Conservation (phyloP, 2,329 filamentous ascomycete species). For the Talaromyces sp. region DNA sequence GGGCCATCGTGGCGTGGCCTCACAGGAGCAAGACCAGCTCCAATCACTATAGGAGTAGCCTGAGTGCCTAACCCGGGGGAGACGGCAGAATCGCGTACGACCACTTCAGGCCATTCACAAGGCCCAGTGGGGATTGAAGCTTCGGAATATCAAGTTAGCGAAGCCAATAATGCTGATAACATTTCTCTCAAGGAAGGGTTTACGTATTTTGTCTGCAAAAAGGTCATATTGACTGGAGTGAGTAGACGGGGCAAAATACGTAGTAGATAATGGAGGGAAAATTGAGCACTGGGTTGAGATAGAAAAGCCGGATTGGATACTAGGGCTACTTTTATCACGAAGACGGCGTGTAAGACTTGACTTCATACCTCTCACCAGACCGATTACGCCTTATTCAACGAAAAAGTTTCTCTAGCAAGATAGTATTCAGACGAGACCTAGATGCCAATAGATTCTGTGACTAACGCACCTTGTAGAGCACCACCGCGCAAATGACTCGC, state of each 20-base stretch:
- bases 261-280: not conserved
- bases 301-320: not conserved
- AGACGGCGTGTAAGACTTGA: constrained; percentile 6
- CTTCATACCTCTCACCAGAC: constrained; percentile 12
- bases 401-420: not conserved
- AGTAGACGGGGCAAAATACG: constrained; percentile 4
- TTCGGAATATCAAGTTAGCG: constrained; percentile 7
- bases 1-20: no score
- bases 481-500: constrained; percentile 6
- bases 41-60: constrained; percentile 14
- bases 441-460: constrained; percentile 10
- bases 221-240: not conserved
- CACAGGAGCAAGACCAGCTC: constrained; percentile 14
- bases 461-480: constrained; percentile 5
- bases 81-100: constrained; percentile 7
- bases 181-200: constrained; percentile 1
- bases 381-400: constrained; percentile 7
- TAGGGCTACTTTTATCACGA: not conserved
- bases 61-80: constrained; percentile 7
- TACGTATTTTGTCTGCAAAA: constrained; percentile 3
- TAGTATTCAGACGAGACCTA: constrained; percentile 7
- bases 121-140: constrained; percentile 2
- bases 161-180: constrained; percentile 3
- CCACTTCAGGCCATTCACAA: constrained; percentile 13
- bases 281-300: not conserved